Evolutionary conservation across 2,329 filamentous ascomycete species (phyloP).

Genomic region (Hirsutella minnesotensis): DNA sequence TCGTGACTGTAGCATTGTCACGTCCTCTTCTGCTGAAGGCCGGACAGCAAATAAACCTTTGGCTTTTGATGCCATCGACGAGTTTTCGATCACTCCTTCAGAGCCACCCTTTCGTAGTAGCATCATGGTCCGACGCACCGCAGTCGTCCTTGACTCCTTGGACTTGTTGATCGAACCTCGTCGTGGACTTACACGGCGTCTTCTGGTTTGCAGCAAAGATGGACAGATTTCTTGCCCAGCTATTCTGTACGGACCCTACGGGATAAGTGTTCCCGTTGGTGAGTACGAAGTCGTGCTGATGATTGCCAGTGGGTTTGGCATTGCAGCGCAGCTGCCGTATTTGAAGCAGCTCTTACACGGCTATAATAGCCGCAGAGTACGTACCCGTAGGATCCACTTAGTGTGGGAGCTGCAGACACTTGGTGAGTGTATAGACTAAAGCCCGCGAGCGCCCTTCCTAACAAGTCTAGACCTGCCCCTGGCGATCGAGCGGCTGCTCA

Average conservation of each 20-base stretch:
- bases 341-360: slow-evolving; percentile 22
- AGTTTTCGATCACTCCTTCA: background rate
- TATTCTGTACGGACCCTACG: slow-evolving; percentile 20
- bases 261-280: slow-evolving; percentile 13
- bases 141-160: background rate
- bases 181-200: background rate
- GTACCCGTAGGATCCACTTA: slow-evolving; percentile 17
- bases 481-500: slow-evolving; percentile 1
- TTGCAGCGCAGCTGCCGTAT: slow-evolving; percentile 19
- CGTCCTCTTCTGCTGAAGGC: background rate
- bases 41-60: background rate
- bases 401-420: slow-evolving; percentile 19
- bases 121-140: slow-evolving; percentile 1
- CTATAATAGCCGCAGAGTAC: slow-evolving; percentile 16
- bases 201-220: slow-evolving; percentile 1
- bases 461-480: slow-evolving; percentile 3
- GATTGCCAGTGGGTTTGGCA: slow-evolving; percentile 20
- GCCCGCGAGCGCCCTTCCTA: background rate
- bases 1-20: background rate
- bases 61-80: background rate
- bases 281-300: slow-evolving; percentile 20
- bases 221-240: slow-evolving; percentile 5
- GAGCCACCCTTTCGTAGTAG: background rate
- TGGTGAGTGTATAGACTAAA: slow-evolving; percentile 5
- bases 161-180: slow-evolving; percentile 1